Percentiles rank a stretch among this genome's conserved stretches.
Conservation (phyloP, 345 rosid genomes). For the Erodium maritimum region DNA sequence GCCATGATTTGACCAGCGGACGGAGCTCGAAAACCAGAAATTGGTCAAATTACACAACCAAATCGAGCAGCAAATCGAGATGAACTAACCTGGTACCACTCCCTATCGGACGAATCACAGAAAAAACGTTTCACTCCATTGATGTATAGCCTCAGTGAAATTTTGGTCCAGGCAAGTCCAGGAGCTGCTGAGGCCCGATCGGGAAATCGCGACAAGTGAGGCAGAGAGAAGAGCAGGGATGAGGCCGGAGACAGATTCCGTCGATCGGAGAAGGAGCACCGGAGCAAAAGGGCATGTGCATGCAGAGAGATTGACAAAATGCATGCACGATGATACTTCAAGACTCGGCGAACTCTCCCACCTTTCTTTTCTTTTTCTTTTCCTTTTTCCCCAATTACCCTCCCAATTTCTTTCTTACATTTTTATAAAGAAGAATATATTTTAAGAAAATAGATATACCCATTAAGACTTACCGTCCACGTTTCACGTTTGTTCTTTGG, state of each 20-base stretch:
- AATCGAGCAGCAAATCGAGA: neutral
- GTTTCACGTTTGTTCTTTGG: too few relatives aligned
- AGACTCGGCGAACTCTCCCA: constrained; percentile 41
- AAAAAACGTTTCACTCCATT: neutral
- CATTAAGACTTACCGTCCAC: too few relatives aligned
- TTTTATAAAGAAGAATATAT: too few relatives aligned
- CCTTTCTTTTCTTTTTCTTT: too few relatives aligned
- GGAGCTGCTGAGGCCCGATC: neutral
- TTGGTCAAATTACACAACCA: neutral
- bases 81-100: neutral
- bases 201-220: neutral
- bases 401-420: neutral
- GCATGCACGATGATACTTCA: constrained; percentile 69
- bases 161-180: neutral
- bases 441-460: too few relatives aligned
- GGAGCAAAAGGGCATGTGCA: constrained; percentile 22
- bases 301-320: constrained; percentile 31
- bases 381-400: constrained; percentile 11
- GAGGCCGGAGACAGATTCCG: constrained; percentile 5
- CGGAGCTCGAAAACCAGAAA: neutral
- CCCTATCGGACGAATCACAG: neutral
- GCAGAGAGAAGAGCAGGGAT: neutral
- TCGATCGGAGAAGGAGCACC: constrained; percentile 2
- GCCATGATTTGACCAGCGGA: neutral
- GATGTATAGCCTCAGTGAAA: neutral